phyloP scores from a whole-genome alignment of 345 rosid genomes.

The Microcos paniculata region DNA sequence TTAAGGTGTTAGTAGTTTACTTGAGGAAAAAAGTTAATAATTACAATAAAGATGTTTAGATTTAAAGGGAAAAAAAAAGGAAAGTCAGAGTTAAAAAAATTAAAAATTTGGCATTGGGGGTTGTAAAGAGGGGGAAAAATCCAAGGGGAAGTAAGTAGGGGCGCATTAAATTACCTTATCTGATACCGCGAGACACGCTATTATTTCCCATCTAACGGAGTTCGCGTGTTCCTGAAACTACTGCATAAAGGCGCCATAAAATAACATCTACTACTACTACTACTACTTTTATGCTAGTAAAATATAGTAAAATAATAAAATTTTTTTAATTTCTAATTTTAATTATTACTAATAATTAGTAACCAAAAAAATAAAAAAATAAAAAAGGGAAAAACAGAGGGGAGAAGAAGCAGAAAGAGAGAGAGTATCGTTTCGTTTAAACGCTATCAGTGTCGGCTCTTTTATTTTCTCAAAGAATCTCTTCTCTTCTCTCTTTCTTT shows the following conservation, averaged over 20 bases:
- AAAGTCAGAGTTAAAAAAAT: no score
- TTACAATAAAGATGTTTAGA: neutral
- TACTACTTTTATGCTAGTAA: neutral
- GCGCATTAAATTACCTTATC: neutral
- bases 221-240: slow-evolving; percentile 44
- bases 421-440: slow-evolving; percentile 5
- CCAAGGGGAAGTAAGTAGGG: neutral
- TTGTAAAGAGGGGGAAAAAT: neutral
- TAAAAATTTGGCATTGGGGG: neutral
- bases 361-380: no score
- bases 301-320: neutral
- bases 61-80: neutral
- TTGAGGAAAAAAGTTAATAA: no score
- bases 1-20: no score
- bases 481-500: slow-evolving; percentile 5
- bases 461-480: slow-evolving; percentile 22
- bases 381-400: neutral
- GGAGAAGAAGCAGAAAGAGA: neutral
- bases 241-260: slow-evolving; percentile 29
- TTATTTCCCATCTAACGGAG: slow-evolving; percentile 32
- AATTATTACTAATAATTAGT: no score
- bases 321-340: no score
- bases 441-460: slow-evolving; percentile 39
- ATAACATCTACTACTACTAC: neutral
- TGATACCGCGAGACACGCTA: slow-evolving; percentile 23